A percentile compares a stretch with the other conserved stretches of the same genome.
These are phyloP conservation scores for Pleurozium schreberi DNA, from an alignment of 225 moss, liverwort and hornwort species.

Conservation along the genomic window DNA sequence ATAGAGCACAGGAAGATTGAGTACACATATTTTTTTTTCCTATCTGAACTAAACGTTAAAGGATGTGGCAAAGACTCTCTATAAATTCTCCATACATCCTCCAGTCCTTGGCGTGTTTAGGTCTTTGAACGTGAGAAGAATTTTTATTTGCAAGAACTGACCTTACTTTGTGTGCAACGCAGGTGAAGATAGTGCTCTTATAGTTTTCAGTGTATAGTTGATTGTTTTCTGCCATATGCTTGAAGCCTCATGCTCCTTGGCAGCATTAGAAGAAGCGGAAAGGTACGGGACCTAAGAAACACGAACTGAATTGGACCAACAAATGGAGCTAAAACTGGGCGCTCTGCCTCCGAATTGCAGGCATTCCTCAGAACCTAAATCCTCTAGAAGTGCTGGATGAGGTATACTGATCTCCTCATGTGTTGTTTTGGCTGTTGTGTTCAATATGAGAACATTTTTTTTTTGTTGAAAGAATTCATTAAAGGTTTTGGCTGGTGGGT, in stretches of 20 bases:
- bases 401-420: background rate
- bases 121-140: background rate
- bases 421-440: background rate
- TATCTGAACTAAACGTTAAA: too few species aligned
- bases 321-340: slow-evolving; percentile 48
- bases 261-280: slow-evolving; percentile 48
- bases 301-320: slow-evolving; percentile 41
- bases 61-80: background rate
- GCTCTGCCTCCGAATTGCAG: slow-evolving; percentile 45
- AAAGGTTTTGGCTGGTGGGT: background rate
- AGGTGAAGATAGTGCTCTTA: background rate
- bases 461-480: background rate
- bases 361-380: slow-evolving; percentile 10
- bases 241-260: slow-evolving; percentile 32
- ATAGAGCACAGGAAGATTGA: too few species aligned
- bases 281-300: slow-evolving; percentile 46
- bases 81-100: too few species aligned
- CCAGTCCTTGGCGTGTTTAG: too few species aligned
- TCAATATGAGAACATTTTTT: background rate
- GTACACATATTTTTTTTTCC: too few species aligned
- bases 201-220: background rate
- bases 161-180: background rate
- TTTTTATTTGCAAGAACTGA: background rate
- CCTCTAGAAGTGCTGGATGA: slow-evolving; percentile 48
- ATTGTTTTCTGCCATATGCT: background rate